Percentiles rank a stretch among this genome's conserved stretches.
These are phyloP conservation scores for Elsinoe fawcettii DNA, from an alignment of 2,329 filamentous ascomycete genomes.

Conservation along the genomic window DNA sequence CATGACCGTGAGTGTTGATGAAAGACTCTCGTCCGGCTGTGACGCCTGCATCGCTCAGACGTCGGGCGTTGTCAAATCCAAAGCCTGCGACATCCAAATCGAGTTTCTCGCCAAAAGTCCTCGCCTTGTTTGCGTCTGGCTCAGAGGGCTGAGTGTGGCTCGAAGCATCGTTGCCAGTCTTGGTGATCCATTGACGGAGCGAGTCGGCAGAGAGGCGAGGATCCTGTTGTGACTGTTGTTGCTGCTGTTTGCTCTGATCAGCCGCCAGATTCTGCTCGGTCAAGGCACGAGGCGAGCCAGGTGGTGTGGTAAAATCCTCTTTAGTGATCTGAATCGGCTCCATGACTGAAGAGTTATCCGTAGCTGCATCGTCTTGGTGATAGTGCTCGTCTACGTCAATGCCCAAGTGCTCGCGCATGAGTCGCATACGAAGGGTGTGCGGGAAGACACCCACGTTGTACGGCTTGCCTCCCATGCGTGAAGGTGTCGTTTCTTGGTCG, in stretches of 20 bases:
- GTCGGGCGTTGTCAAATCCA: slow-evolving; percentile 64
- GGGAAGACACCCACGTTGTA: slow-evolving; percentile 89
- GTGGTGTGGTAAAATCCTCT: slow-evolving; percentile 28
- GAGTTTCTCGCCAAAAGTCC: slow-evolving; percentile 37
- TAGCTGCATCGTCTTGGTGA: slow-evolving; percentile 28
- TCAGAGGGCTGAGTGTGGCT: slow-evolving; percentile 1
- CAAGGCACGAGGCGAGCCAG: slow-evolving; percentile 27
- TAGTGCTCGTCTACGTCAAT: slow-evolving; percentile 81
- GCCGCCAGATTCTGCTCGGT: slow-evolving; percentile 24
- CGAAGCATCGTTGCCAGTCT: slow-evolving; percentile 9
- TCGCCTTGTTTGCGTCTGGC: slow-evolving; percentile 1
- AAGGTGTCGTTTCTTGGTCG: slow-evolving; percentile 87
- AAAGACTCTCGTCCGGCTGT: slow-evolving; percentile 37
- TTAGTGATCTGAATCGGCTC: slow-evolving; percentile 27
- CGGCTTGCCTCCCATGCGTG: slow-evolving; percentile 80
- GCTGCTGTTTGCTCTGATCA: slow-evolving; percentile 15
- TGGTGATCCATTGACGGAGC: slow-evolving; percentile 22
- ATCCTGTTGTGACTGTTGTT: slow-evolving; percentile 58
- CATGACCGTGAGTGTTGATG: slow-evolving; percentile 53
- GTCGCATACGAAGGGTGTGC: slow-evolving; percentile 80
- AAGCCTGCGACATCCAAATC: slow-evolving; percentile 70
- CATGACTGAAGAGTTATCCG: slow-evolving; percentile 56
- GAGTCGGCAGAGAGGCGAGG: slow-evolving; percentile 49
- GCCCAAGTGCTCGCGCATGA: slow-evolving; percentile 97
- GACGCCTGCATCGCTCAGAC: slow-evolving; percentile 30